Evolutionary conservation across 345 rosid species (phyloP).

Genomic region (Kernera saxatilis): DNA sequence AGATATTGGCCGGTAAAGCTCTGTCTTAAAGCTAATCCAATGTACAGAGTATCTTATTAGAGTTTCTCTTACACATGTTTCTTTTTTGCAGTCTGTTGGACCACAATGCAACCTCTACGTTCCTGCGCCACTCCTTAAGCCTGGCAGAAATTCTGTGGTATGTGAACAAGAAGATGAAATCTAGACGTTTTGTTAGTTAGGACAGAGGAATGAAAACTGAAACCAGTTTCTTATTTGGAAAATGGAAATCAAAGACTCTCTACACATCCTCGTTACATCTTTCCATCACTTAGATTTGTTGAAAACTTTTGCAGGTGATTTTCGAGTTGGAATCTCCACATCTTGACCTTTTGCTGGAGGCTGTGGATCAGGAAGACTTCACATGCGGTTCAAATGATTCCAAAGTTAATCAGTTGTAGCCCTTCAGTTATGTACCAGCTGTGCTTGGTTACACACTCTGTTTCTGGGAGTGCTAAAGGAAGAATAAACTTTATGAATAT

Average conservation of each 20-base stretch:
- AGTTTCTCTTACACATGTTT: neutral
- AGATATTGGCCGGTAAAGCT: constrained; percentile 85
- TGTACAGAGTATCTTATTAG: neutral
- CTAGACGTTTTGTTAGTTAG: neutral
- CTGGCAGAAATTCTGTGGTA: constrained; percentile 64
- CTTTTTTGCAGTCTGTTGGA: constrained; percentile 56
- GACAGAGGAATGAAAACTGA: neutral
- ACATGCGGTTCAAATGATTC: constrained; percentile 44
- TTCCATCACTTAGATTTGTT: neutral
- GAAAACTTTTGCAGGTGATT: constrained; percentile 40
- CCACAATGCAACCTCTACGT: constrained; percentile 86
- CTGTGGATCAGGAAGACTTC: constrained; percentile 53
- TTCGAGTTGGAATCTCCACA: constrained; percentile 68
- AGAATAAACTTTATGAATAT: too few species aligned
- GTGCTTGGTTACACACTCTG: neutral
- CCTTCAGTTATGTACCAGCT: neutral
- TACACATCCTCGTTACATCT: neutral
- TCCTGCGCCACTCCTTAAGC: constrained; percentile 69
- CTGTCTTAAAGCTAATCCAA: neutral
- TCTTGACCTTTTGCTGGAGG: constrained; percentile 39
- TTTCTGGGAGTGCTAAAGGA: neutral
- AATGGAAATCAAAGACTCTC: neutral
- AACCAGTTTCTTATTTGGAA: neutral
- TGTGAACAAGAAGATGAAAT: constrained; percentile 3
- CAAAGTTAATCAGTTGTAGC: constrained; percentile 34